Evolutionary conservation across 1,284 basidiomycete genomes (phyloP).

Genomic region (Schizopora paradoxa): DNA sequence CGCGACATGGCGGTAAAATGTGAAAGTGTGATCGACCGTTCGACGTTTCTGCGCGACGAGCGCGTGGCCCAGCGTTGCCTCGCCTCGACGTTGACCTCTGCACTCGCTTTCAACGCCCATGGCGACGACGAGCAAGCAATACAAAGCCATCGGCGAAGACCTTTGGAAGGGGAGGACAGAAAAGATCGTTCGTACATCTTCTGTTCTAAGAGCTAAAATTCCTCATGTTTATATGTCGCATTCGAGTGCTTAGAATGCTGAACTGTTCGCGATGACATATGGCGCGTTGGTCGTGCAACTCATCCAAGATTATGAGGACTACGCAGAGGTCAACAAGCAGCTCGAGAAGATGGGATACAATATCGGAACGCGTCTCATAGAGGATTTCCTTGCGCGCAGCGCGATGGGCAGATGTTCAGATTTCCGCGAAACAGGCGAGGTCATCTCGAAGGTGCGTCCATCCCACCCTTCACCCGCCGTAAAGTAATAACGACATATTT

Average conservation of each 20-base stretch:
- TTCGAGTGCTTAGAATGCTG: slow-evolving; percentile 63
- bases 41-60: too few species aligned
- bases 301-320: slow-evolving; percentile 99
- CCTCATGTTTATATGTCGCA: not conserved
- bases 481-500: too few species aligned
- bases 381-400: slow-evolving; percentile 95
- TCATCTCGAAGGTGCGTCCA: slow-evolving; percentile 74
- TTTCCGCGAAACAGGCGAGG: slow-evolving; percentile 92
- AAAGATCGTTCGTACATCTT: slow-evolving; percentile 66
- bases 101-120: slow-evolving; percentile 27
- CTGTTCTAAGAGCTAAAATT: not conserved
- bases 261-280: slow-evolving; percentile 96
- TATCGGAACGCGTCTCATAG: slow-evolving; percentile 93
- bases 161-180: slow-evolving; percentile 87
- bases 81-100: too few species aligned
- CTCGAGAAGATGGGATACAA: slow-evolving; percentile 96
- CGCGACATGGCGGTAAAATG: slow-evolving; percentile 88
- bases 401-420: slow-evolving; percentile 81
- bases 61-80: too few species aligned
- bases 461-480: slow-evolving; percentile 1
- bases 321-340: slow-evolving; percentile 82
- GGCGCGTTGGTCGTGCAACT: slow-evolving; percentile 97
- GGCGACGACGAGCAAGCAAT: slow-evolving; percentile 73
- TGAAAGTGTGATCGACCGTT: too few species aligned
- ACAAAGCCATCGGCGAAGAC: slow-evolving; percentile 82